These are phyloP conservation scores for Nannizzia gypsea DNA, from an alignment of 2,329 filamentous ascomycete genomes.

Conservation along the genomic window DNA sequence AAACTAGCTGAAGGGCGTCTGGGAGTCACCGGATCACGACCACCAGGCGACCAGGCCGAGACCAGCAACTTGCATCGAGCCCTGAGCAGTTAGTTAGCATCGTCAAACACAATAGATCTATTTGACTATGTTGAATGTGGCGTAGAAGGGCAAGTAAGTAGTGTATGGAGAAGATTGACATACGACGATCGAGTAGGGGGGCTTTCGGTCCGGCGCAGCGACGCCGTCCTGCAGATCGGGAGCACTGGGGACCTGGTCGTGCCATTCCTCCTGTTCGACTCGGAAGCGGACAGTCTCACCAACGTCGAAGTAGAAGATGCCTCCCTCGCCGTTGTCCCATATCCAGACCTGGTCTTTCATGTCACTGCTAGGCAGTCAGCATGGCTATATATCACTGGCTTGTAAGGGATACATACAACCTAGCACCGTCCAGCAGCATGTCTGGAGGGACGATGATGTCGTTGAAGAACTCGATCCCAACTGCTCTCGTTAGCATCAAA, in stretches of 20 bases:
- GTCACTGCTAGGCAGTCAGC: constrained; percentile 39
- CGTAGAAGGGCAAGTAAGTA: background rate
- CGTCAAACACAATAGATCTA: too few relatives aligned
- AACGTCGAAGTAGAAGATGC: constrained; percentile 74
- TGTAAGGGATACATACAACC: constrained; percentile 46
- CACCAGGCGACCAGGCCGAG: constrained; percentile 38
- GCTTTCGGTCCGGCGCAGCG: constrained; percentile 46
- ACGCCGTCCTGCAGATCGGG: constrained; percentile 52
- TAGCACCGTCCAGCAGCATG: constrained; percentile 61
- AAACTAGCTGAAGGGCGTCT: background rate
- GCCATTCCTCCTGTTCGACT: constrained; percentile 79
- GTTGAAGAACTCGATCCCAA: constrained; percentile 85
- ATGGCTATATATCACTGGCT: constrained; percentile 13
- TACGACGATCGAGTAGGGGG: constrained; percentile 40
- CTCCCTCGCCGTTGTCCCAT: constrained; percentile 62
- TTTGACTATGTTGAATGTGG: too few relatives aligned
- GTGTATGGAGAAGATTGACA: constrained; percentile 10
- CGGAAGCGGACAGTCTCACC: constrained; percentile 80
- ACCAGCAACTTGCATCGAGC: constrained; percentile 37
- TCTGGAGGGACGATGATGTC: constrained; percentile 72
- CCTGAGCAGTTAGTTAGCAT: constrained; percentile 22
- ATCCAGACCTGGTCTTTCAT: constrained; percentile 70
- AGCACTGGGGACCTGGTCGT: constrained; percentile 68
- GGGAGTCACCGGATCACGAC: constrained; percentile 18
- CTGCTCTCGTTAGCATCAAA: constrained; percentile 27